phyloP scores from a whole-genome alignment of 2,329 filamentous ascomycete species.

The Dothiorella sarmentorum region DNA sequence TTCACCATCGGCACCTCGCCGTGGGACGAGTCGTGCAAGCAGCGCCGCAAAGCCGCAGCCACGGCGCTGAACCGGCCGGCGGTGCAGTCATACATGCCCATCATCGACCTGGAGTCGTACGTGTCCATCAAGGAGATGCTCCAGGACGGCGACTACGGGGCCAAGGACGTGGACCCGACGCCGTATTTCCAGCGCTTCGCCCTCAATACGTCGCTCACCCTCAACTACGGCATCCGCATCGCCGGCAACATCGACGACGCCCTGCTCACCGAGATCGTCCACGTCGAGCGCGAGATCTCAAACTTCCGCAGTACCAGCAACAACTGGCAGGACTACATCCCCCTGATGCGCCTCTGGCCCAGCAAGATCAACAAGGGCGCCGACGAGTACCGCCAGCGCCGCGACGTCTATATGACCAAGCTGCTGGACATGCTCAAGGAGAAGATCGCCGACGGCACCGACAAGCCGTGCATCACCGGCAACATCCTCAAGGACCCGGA shows the following conservation, averaged over 20 bases:
- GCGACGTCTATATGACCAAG: slow-evolving; percentile 63
- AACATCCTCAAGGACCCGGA: slow-evolving; percentile 69
- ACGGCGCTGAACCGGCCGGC: slow-evolving; percentile 75
- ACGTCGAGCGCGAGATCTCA: slow-evolving; percentile 71
- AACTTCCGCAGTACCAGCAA: slow-evolving; percentile 76
- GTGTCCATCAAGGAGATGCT: slow-evolving; percentile 70
- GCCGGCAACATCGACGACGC: slow-evolving; percentile 65
- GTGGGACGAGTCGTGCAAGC: slow-evolving; percentile 79
- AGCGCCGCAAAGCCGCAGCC: slow-evolving; percentile 71
- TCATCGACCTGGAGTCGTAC: slow-evolving; percentile 72
- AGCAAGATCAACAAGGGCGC: slow-evolving; percentile 59
- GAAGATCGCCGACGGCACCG: slow-evolving; percentile 59
- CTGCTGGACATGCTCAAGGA: slow-evolving; percentile 60
- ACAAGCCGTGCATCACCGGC: slow-evolving; percentile 66
- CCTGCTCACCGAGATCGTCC: slow-evolving; percentile 68
- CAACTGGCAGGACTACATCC: slow-evolving; percentile 85
- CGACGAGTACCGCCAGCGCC: slow-evolving; percentile 61
- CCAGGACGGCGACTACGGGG: slow-evolving; percentile 60
- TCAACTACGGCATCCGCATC: slow-evolving; percentile 78
- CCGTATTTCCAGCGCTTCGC: slow-evolving; percentile 73
- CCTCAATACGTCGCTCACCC: slow-evolving; percentile 70
- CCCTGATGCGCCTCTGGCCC: slow-evolving; percentile 63
- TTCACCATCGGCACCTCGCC: slow-evolving; percentile 82
- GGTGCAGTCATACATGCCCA: slow-evolving; percentile 75
- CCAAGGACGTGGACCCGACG: slow-evolving; percentile 64